phyloP scores from a whole-genome alignment of 257 asterid genomes.

The Ajuga chamaepitys region DNA sequence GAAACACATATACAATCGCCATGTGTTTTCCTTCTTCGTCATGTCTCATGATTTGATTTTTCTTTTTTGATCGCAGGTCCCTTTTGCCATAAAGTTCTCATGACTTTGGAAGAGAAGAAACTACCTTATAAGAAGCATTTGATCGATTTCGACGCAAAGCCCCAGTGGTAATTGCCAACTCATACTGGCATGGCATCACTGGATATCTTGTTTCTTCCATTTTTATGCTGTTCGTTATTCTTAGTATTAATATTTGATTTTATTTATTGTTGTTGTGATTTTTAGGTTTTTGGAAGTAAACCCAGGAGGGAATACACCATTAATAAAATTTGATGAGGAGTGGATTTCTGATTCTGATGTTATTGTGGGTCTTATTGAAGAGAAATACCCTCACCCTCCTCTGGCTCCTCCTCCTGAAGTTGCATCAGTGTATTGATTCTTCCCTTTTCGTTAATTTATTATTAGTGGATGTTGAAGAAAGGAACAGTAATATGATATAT shows the following conservation, averaged over 20 bases:
- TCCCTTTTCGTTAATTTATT: too few species aligned
- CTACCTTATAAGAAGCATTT: conserved; percentile 41
- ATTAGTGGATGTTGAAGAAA: too few species aligned
- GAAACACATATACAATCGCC: background rate
- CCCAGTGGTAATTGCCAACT: conserved; percentile 39
- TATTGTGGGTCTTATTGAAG: conserved; percentile 61
- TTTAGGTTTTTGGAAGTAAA: conserved; percentile 62
- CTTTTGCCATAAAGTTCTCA: conserved; percentile 53
- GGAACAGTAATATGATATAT: too few species aligned
- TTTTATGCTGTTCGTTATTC: background rate
- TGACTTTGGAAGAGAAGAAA: conserved; percentile 67
- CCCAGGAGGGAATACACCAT: conserved; percentile 81
- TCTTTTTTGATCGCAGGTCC: conserved; percentile 39
- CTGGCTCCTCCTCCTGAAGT: conserved; percentile 56
- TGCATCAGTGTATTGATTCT: conserved; percentile 49
- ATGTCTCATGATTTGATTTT: background rate
- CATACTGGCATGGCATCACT: background rate
- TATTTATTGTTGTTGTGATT: background rate
- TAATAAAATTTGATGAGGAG: conserved; percentile 59
- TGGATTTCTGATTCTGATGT: conserved; percentile 84
- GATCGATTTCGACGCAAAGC: conserved; percentile 49
- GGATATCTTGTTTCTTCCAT: background rate
- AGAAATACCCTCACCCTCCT: conserved; percentile 66
- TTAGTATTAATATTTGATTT: too few species aligned
- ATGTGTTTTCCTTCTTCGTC: too few species aligned